Conservation (phyloP, 441 rosid species). For the Geranium incanum region DNA sequence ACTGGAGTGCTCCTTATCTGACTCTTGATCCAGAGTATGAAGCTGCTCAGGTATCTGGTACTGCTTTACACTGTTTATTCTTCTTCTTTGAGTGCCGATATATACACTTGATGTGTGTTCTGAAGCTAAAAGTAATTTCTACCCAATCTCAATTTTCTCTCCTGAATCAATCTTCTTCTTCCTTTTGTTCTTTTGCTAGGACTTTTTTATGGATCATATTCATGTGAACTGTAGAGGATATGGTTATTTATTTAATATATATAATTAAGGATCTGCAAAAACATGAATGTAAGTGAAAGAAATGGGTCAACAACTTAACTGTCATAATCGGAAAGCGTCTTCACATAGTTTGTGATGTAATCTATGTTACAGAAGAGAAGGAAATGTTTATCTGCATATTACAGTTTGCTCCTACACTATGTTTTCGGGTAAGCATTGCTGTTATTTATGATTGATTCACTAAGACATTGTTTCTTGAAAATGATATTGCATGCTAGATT, state of each 20-base stretch:
- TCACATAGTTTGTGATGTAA: background rate
- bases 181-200: constrained; percentile 6
- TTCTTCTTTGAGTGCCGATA: constrained; percentile 8
- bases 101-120: constrained; percentile 1
- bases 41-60: constrained; percentile 78
- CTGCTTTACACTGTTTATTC: constrained; percentile 20
- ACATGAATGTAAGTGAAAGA: constrained; percentile 1
- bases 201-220: background rate
- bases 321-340: background rate
- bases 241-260: background rate
- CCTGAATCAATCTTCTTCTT: background rate
- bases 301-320: background rate
- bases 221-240: background rate
- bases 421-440: constrained; percentile 5
- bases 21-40: constrained; percentile 94
- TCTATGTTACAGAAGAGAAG: background rate
- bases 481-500: constrained; percentile 42
- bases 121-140: constrained; percentile 9
- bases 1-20: constrained; percentile 80
- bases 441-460: constrained; percentile 11
- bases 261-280: background rate
- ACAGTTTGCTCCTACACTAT: background rate
- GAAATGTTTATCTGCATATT: background rate
- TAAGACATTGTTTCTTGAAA: constrained; percentile 13
- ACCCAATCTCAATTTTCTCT: constrained; percentile 2